Evolutionary conservation across 345 rosid species (phyloP).

Genomic region (Toxicodendron radicans): DNA sequence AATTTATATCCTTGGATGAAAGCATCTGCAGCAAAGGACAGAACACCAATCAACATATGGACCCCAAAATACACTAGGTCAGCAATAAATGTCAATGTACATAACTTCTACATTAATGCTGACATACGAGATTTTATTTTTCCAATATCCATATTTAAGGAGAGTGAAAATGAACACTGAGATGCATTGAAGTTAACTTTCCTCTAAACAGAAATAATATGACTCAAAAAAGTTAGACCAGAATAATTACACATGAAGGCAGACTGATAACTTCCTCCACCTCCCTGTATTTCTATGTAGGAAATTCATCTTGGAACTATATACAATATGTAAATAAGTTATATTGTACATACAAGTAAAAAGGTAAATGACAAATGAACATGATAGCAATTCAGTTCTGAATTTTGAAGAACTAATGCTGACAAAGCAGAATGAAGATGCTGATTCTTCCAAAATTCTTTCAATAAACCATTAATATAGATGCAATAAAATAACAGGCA

Average conservation of each 20-base stretch:
- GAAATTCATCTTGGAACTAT: not conserved
- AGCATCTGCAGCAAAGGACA: slow-evolving; percentile 67
- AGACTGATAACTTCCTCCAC: not conserved
- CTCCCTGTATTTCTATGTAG: not conserved
- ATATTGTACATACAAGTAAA: not conserved
- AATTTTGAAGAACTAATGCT: not conserved
- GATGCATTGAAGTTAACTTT: not conserved
- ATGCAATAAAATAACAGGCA: not conserved
- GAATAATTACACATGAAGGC: not conserved
- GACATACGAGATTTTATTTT: not conserved
- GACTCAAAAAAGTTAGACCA: not conserved
- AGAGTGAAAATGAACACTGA: not conserved
- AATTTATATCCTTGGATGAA: slow-evolving; percentile 90
- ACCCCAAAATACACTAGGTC: not conserved
- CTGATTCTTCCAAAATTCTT: not conserved
- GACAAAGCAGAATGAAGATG: not conserved
- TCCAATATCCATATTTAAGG: not conserved
- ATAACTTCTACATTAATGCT: not conserved
- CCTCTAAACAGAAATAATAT: not conserved
- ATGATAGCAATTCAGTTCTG: not conserved
- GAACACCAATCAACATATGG: not conserved
- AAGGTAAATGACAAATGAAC: not conserved
- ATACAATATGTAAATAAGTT: not conserved
- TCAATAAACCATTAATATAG: not conserved
- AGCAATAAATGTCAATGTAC: slow-evolving; percentile 4